phyloP scores from a whole-genome alignment of 75 land plant genomes.

The Chamaecyparis obtusa region DNA sequence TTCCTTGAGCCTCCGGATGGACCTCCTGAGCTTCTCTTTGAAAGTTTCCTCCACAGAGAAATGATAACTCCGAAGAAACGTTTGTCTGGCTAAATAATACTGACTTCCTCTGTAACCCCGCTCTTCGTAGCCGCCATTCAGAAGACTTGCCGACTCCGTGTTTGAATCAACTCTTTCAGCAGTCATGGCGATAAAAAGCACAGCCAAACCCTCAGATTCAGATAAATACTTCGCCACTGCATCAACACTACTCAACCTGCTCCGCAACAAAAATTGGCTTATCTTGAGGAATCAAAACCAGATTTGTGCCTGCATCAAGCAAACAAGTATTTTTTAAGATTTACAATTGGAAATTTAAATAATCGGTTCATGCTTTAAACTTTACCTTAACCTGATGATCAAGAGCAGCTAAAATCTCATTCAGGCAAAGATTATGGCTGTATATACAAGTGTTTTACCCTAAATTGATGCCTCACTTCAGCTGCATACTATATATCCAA shows the following conservation, averaged over 20 bases:
- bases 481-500: background rate
- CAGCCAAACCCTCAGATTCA: background rate
- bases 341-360: background rate
- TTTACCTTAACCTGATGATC: background rate
- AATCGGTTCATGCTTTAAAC: background rate
- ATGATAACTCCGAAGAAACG: slow-evolving; percentile 7
- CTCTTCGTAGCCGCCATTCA: background rate
- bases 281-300: background rate
- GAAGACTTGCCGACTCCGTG: background rate
- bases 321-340: background rate
- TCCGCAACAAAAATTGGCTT: background rate
- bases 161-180: background rate
- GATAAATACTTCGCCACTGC: background rate
- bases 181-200: background rate
- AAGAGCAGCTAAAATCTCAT: background rate
- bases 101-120: background rate
- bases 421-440: background rate
- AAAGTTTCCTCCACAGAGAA: slow-evolving; percentile 2
- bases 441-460: background rate
- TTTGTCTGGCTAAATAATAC: background rate
- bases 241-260: background rate
- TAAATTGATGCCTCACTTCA: background rate
- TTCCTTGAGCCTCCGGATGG: background rate
- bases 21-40: background rate
- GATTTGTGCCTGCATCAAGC: background rate